A percentile compares a stretch with the other conserved stretches of the same genome.
Conservation (phyloP, 83 land plant genomes). For the Picea abies region DNA sequence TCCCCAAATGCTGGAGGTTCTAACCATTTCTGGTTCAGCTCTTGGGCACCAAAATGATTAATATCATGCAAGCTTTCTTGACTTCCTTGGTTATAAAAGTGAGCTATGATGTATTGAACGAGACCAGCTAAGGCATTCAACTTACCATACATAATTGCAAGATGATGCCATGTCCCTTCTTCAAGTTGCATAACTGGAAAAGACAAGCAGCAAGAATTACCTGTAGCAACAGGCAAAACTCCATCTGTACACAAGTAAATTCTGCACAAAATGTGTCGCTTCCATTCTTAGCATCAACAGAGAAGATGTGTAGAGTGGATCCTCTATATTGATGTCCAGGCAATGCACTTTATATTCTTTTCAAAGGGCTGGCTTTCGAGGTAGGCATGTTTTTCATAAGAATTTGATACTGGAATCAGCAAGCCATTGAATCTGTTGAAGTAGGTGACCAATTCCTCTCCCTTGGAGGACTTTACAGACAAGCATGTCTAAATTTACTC, state of each 20-base stretch:
- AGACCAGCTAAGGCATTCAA: conserved; percentile 98
- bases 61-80: no score
- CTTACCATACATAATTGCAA: conserved; percentile 93
- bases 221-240: conserved; percentile 80
- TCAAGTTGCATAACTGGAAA: conserved; percentile 82
- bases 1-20: no score
- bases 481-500: conserved; percentile 84
- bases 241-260: conserved; percentile 82
- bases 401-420: conserved; percentile 82
- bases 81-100: conserved; percentile 43
- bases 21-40: no score
- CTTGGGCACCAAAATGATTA: no score
- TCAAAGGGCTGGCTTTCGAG: conserved; percentile 26
- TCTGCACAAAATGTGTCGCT: conserved; percentile 73
- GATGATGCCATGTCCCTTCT: conserved; percentile 91
- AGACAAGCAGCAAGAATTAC: conserved; percentile 74
- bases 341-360: conserved; percentile 22
- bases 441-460: conserved; percentile 99
- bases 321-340: conserved; percentile 26
- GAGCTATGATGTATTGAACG: conserved; percentile 91
- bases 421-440: conserved; percentile 94
- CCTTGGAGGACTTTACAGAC: conserved; percentile 78
- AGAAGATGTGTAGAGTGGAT: conserved; percentile 70
- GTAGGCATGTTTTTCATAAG: conserved; percentile 42
- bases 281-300: conserved; percentile 86